These are phyloP conservation scores for Mucor circinelloides DNA, from an alignment of 371 early-diverging fungal genomes.

Conservation along the genomic window DNA sequence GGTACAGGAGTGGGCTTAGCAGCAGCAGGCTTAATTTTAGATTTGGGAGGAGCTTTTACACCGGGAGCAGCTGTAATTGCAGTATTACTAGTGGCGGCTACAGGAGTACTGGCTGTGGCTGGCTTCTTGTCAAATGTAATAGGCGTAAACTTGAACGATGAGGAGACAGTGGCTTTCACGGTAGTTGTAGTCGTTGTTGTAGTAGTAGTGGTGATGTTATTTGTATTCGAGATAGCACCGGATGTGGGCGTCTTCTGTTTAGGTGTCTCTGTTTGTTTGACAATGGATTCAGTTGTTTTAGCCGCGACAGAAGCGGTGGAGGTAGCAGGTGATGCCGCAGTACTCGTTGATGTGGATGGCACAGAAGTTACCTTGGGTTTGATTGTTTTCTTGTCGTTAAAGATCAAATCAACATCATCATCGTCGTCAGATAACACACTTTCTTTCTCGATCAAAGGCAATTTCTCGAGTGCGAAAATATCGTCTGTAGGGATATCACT, in stretches of 20 bases:
- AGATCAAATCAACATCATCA: conserved; percentile 7
- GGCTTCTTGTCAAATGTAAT: conserved; percentile 39
- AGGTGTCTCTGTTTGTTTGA: neutral
- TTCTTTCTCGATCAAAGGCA: conserved; percentile 8
- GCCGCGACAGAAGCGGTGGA: neutral
- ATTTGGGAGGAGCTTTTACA: neutral
- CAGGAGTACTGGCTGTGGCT: neutral
- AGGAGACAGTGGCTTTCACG: neutral
- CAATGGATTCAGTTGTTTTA: neutral
- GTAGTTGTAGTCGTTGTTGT: neutral
- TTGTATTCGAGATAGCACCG: neutral
- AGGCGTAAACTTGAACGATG: conserved; percentile 44
- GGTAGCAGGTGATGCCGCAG: neutral
- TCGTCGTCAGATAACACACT: conserved; percentile 23
- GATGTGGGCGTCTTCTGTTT: neutral
- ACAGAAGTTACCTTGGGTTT: neutral
- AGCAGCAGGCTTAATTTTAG: neutral
- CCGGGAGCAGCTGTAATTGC: neutral
- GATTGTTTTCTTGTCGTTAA: neutral
- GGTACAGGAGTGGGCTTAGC: neutral
- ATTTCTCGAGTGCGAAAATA: conserved; percentile 3
- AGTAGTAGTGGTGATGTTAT: neutral
- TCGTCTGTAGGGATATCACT: conserved; percentile 3
- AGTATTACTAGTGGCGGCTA: neutral
- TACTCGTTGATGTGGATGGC: neutral